These are phyloP conservation scores for Scleromitrula shiraiana DNA, from an alignment of 2,329 filamentous ascomycete genomes.

Conservation along the genomic window DNA sequence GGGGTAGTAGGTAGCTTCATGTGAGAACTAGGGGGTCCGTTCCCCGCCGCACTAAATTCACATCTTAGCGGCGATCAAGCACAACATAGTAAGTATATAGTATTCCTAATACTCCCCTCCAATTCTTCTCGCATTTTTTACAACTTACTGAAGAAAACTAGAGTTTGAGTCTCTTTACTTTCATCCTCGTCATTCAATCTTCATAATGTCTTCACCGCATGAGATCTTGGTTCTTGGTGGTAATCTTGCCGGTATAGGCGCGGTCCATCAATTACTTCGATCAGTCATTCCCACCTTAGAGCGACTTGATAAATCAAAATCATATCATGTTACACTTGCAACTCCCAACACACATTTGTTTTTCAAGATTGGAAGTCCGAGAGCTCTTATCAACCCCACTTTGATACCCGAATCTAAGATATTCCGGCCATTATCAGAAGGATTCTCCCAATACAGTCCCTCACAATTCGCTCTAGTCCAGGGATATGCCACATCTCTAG, in stretches of 20 bases:
- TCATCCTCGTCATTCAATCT: background rate
- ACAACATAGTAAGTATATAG: no score
- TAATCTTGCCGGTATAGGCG: constrained; percentile 42
- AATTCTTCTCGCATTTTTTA: no score
- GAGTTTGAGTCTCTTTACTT: background rate
- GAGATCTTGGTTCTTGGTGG: constrained; percentile 43
- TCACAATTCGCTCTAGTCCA: constrained; percentile 36
- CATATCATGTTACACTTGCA: constrained; percentile 37
- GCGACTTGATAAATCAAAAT: constrained; percentile 16
- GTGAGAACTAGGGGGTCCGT: no score
- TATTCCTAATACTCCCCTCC: no score
- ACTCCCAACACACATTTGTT: constrained; percentile 35
- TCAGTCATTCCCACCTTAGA: constrained; percentile 38
- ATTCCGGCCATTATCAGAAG: constrained; percentile 33
- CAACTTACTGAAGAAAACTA: no score
- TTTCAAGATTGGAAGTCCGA: constrained; percentile 38
- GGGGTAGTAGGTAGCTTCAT: no score
- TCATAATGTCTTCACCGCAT: constrained; percentile 5
- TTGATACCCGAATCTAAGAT: constrained; percentile 38
- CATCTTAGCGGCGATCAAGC: no score
- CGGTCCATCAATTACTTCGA: constrained; percentile 43
- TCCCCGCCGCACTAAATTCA: no score
- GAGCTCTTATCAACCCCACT: constrained; percentile 39
- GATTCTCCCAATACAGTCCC: constrained; percentile 34
- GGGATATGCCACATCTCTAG: constrained; percentile 32